Evolutionary conservation across 202 grass and related monocot species (phyloP).

Genomic region (Setaria viridis): DNA sequence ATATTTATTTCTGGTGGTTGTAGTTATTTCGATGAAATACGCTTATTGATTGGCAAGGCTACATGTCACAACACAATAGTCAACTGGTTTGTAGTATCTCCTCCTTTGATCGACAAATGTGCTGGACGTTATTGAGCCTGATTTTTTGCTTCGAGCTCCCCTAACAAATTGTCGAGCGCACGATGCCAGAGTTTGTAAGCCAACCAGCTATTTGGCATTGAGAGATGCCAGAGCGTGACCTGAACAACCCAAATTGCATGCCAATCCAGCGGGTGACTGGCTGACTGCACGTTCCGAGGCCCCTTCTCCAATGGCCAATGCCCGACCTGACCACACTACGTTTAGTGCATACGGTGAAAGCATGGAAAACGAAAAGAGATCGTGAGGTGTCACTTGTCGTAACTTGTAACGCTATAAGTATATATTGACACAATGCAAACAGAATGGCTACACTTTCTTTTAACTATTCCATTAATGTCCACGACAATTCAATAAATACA

Average conservation of each 20-base stretch:
- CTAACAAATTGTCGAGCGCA: too few species aligned
- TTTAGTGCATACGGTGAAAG: neutral
- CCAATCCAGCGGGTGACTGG: too few species aligned
- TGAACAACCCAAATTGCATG: too few species aligned
- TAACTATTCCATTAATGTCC: neutral
- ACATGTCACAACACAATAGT: neutral
- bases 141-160: too few species aligned
- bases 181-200: neutral
- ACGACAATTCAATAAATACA: conserved; percentile 47
- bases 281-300: too few species aligned
- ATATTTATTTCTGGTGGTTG: neutral
- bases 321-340: neutral
- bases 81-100: neutral
- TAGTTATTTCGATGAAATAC: neutral
- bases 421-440: conserved; percentile 12
- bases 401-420: neutral
- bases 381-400: neutral
- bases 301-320: neutral
- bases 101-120: neutral
- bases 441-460: neutral
- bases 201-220: neutral
- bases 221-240: neutral
- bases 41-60: neutral
- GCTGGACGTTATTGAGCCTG: neutral
- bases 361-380: neutral